Evolutionary conservation across 1,139 yeast species (phyloP), one percentile per base, ranked within the genome.

Genomic region (Pichia kudriavzevii): DNA sequence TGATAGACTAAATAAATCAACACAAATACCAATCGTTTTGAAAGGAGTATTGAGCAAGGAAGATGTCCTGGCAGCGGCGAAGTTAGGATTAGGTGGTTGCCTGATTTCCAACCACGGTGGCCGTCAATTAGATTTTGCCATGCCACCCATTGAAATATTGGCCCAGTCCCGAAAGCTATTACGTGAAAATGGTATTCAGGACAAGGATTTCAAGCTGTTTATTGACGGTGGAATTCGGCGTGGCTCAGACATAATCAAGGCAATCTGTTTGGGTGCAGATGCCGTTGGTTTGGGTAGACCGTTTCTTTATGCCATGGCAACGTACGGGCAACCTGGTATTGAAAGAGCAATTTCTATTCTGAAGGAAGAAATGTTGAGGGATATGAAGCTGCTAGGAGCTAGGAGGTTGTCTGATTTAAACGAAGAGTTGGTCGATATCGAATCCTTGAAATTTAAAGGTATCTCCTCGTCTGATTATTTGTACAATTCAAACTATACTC

Each of bases 221-320:
- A 50, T 75, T 49, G 72, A 79, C 60, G 75, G 88, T 18, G 85
- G 88, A 39, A 72, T 79, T 20, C 69, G 83, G 51, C 63, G 87
- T 53, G 83, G 79, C 10, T 72, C 79, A 14, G 88, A 79, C 55
- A 61, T 79, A 2, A 52, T 79, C 22, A 73, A 76, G 41, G 87
- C 87, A 0, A 60, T 76, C 7, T 76, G 81, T 43, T 61, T 78
- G 23, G 88, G 88, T 5, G 81, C 79, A 22, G 69, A 70, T 41
- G 88, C 84, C 19, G 85, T 79, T 22, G 87, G 88, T 11, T 58
- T 79, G 23, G 88, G 88, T 12, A 64, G 87, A 52, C 82, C 85
- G 1, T 77, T 79, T 57, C 55, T 79, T 22, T 79, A 79, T 48
- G 82, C 87, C 9, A 74, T 78, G 70, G 69, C 80, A 3, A 66